These are phyloP conservation scores for Calycina herbarum DNA, from an alignment of 2,329 filamentous ascomycete species.

Conservation along the genomic window DNA sequence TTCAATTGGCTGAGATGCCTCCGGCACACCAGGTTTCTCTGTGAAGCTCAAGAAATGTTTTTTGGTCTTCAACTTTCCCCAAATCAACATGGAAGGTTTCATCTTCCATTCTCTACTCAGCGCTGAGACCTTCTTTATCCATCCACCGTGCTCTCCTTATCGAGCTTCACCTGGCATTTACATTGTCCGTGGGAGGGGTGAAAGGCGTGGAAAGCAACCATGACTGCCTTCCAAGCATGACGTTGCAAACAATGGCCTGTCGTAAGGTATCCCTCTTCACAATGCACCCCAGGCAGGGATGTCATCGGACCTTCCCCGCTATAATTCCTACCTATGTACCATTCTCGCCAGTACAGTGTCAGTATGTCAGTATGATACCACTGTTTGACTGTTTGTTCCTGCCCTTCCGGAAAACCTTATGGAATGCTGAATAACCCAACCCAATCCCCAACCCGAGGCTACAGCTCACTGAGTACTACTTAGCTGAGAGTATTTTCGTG, in stretches of 20 bases:
- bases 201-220: neutral
- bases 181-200: neutral
- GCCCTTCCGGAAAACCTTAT: neutral
- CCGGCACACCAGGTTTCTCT: neutral
- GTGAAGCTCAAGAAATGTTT: neutral
- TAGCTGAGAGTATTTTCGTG: neutral
- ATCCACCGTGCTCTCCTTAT: neutral
- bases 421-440: conserved; percentile 11
- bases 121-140: neutral
- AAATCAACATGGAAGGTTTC: neutral
- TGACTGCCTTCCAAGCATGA: neutral
- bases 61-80: neutral
- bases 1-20: neutral
- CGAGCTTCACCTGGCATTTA: neutral
- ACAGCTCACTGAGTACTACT: no score
- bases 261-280: no score
- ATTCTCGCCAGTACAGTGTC: no score
- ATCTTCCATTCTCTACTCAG: neutral
- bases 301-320: neutral
- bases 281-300: no score
- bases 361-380: neutral
- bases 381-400: conserved; percentile 4
- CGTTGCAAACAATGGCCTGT: conserved; percentile 1
- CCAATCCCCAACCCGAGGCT: neutral
- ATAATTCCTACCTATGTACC: no score